A percentile compares a stretch with the other conserved stretches of the same genome.
Evolutionary conservation across 2,329 filamentous ascomycete genomes (phyloP).

Genomic region (Diaporthe longicolla): DNA sequence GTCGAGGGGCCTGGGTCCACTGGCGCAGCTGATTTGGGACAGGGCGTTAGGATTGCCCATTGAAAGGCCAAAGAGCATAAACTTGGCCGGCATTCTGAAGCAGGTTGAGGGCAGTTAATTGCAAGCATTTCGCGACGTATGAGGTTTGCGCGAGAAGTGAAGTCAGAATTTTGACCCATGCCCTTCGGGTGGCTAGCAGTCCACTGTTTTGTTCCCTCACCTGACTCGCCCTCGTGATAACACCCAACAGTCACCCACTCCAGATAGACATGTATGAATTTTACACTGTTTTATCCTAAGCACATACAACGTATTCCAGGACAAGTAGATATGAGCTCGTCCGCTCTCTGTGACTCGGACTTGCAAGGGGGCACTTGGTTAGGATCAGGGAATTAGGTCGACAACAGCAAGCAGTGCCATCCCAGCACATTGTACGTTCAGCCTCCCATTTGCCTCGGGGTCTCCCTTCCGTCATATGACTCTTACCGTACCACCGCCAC

Average conservation of each 20-base stretch:
- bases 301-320: slow-evolving; percentile 21
- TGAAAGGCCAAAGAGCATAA: slow-evolving; percentile 98
- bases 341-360: slow-evolving; percentile 10
- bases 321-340: slow-evolving; percentile 7
- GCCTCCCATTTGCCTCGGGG: background rate
- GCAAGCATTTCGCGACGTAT: background rate
- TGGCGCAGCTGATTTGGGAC: slow-evolving; percentile 97
- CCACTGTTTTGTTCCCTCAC: background rate
- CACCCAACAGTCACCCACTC: background rate
- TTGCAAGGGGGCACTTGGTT: slow-evolving; percentile 19
- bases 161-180: slow-evolving; percentile 4
- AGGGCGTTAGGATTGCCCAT: slow-evolving; percentile 93
- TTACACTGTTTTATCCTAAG: no score
- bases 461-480: no score
- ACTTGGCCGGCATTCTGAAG: slow-evolving; percentile 87
- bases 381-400: background rate
- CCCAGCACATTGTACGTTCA: background rate
- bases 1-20: slow-evolving; percentile 81
- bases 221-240: background rate
- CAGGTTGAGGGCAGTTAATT: slow-evolving; percentile 61
- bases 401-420: slow-evolving; percentile 19
- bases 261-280: slow-evolving; percentile 13
- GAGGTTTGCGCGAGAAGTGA: background rate
- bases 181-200: background rate
- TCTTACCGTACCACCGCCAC: no score